These are phyloP conservation scores for Onygena corvina DNA, from an alignment of 2,329 filamentous ascomycete species.

Conservation along the genomic window DNA sequence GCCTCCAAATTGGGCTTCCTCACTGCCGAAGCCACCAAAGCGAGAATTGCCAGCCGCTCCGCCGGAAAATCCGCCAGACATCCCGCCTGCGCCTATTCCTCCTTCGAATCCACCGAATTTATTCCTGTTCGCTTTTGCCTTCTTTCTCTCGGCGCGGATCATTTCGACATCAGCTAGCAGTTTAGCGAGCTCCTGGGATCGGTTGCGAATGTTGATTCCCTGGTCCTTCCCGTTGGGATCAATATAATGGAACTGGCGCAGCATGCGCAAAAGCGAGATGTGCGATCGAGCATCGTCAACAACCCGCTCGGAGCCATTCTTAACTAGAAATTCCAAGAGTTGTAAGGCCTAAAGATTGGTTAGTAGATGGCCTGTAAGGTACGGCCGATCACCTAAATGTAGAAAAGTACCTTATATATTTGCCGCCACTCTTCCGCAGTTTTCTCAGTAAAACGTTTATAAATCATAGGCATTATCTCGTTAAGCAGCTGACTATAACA, in stretches of 20 bases:
- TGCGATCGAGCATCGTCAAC: conserved; percentile 95
- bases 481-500: conserved; percentile 75
- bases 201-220: conserved; percentile 91
- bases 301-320: conserved; percentile 93
- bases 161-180: conserved; percentile 62
- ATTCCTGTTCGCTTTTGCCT: conserved; percentile 76
- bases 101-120: conserved; percentile 95
- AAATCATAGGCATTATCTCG: conserved; percentile 99
- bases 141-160: conserved; percentile 59
- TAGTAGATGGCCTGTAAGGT: background rate
- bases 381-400: background rate
- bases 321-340: conserved; percentile 66
- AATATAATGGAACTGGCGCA: conserved; percentile 96
- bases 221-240: conserved; percentile 95
- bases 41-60: conserved; percentile 48
- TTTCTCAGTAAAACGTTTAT: conserved; percentile 98
- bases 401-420: conserved; percentile 74
- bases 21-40: conserved; percentile 87
- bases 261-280: conserved; percentile 91
- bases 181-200: conserved; percentile 89
- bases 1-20: conserved; percentile 52
- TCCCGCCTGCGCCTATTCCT: conserved; percentile 42
- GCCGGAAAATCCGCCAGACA: conserved; percentile 31
- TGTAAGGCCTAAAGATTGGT: conserved; percentile 55
- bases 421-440: conserved; percentile 96